A percentile compares a stretch with the other conserved stretches of the same genome.
These are phyloP conservation scores for Oxytropis ochrocephala DNA, from an alignment of 306 rosid genomes.

Conservation along the genomic window DNA sequence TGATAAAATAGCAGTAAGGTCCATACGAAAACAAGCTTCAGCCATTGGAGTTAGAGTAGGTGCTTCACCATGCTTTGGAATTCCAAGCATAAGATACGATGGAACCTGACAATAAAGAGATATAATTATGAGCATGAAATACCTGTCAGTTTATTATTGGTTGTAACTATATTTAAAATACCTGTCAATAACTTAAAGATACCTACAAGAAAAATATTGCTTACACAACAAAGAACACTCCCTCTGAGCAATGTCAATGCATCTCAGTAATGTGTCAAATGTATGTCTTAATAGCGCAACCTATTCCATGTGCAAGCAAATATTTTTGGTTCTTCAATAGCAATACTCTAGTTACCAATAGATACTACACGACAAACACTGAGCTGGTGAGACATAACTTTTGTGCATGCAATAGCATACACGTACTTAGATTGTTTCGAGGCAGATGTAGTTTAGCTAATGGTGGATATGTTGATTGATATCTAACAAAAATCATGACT, in stretches of 20 bases:
- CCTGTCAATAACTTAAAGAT: neutral
- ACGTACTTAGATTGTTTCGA: neutral
- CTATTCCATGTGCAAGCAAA: too few relatives aligned
- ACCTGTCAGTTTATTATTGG: neutral
- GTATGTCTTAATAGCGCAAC: neutral
- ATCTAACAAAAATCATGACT: neutral
- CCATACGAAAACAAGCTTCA: constrained; percentile 70
- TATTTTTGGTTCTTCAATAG: too few relatives aligned
- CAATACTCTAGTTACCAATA: neutral
- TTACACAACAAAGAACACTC: neutral
- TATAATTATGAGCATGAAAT: too few relatives aligned
- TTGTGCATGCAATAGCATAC: neutral
- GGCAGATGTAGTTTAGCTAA: neutral
- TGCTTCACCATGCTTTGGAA: constrained; percentile 65
- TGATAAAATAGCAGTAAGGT: constrained; percentile 75
- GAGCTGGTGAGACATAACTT: neutral
- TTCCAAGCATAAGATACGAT: constrained; percentile 69
- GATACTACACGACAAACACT: neutral
- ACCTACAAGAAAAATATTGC: neutral
- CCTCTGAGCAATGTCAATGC: neutral
- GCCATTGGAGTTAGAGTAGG: constrained; percentile 67
- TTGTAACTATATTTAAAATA: neutral
- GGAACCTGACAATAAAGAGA: constrained; percentile 46
- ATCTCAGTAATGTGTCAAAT: neutral
- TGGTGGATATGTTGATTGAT: neutral